A percentile compares a stretch with the other conserved stretches of the same genome.
phyloP scores from a whole-genome alignment of 768 basidiomycete genomes.

The Boletus sensibilis region DNA sequence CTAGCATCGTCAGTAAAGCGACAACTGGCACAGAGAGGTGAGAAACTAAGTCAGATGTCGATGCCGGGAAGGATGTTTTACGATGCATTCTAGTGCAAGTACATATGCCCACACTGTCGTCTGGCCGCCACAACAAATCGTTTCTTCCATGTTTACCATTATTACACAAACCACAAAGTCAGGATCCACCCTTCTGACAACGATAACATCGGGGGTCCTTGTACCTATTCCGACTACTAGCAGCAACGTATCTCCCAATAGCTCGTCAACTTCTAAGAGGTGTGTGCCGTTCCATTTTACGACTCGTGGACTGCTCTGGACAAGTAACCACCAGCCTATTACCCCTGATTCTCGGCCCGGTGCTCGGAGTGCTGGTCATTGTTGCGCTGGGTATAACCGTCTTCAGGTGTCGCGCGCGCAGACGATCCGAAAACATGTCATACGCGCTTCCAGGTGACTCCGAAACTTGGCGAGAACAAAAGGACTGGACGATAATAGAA shows the following conservation, averaged over 20 bases:
- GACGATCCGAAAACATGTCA: neutral
- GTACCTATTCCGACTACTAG: conserved; percentile 4
- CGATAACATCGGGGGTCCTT: neutral
- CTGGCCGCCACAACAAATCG: neutral
- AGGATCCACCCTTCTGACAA: conserved; percentile 2
- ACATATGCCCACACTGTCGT: neutral
- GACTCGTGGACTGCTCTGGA: neutral
- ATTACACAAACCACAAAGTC: neutral
- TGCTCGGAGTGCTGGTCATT: conserved; percentile 8
- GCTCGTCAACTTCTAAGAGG: conserved; percentile 3
- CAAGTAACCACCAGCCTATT: conserved; percentile 7
- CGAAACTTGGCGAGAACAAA: neutral
- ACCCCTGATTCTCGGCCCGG: conserved; percentile 8
- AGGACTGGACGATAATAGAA: neutral
- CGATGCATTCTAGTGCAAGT: neutral
- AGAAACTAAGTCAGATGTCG: neutral
- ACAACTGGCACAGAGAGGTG: conserved; percentile 6
- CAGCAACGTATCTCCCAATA: neutral
- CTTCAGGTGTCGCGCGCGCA: conserved; percentile 1
- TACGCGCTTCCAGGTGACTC: neutral
- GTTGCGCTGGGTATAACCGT: conserved; percentile 7
- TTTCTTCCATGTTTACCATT: neutral
- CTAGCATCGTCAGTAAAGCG: neutral
- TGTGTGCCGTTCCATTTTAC: conserved; percentile 1
- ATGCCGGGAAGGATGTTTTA: neutral